These are phyloP conservation scores for Boletus sp. DNA, from an alignment of 768 basidiomycete species.

Conservation along the genomic window DNA sequence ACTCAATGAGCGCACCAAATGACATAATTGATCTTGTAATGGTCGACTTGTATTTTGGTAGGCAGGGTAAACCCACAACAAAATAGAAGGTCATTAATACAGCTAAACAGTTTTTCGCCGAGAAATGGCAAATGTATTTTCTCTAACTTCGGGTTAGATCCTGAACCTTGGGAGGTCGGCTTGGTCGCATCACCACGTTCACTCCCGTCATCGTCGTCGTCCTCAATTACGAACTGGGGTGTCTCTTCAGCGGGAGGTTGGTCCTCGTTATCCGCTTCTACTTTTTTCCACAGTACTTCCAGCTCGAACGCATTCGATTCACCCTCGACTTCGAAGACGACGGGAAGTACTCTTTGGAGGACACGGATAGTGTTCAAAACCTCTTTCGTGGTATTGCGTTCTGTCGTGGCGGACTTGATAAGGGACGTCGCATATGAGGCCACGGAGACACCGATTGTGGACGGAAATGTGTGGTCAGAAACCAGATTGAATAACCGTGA, in stretches of 20 bases:
- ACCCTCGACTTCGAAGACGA: conserved; percentile 80
- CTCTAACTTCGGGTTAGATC: conserved; percentile 33
- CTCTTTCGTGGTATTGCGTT: conserved; percentile 76
- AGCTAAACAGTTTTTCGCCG: conserved; percentile 75
- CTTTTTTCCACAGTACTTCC: conserved; percentile 80
- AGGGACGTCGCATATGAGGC: conserved; percentile 68
- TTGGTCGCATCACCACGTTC: conserved; percentile 39
- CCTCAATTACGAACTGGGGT: conserved; percentile 88
- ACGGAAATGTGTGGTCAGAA: conserved; percentile 79
- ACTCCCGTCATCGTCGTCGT: conserved; percentile 58
- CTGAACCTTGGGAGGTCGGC: conserved; percentile 12
- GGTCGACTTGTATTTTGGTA: conserved; percentile 68
- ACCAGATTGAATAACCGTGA: conserved; percentile 71
- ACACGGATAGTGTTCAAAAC: conserved; percentile 91
- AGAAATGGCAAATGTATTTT: conserved; percentile 67
- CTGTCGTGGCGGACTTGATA: conserved; percentile 55
- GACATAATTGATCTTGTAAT: conserved; percentile 80
- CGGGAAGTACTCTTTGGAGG: conserved; percentile 83
- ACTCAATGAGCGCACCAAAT: conserved; percentile 65
- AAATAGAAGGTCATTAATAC: conserved; percentile 83
- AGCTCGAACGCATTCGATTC: conserved; percentile 73
- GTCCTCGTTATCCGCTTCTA: conserved; percentile 43
- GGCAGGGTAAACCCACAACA: conserved; percentile 94
- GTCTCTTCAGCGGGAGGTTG: conserved; percentile 24
- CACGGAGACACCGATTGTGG: conserved; percentile 52